Evolutionary conservation across 495 filamentous ascomycete species (phyloP), one percentile per base, ranked within the genome.

Genomic region (Tuber umbilicatum): DNA sequence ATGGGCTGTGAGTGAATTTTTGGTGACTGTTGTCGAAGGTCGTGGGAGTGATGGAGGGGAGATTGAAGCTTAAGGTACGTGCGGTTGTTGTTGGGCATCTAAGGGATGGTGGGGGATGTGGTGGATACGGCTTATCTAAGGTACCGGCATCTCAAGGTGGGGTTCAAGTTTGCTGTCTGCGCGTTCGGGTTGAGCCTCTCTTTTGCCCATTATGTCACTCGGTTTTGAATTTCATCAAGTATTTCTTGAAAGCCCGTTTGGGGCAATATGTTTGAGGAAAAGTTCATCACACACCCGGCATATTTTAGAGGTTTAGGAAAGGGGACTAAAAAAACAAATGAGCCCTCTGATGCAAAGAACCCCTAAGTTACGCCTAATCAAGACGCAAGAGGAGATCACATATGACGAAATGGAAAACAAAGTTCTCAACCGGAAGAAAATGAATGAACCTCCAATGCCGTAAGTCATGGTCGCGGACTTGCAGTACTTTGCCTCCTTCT

Each of bases 401-500:
- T 31, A 71, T 14, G 37, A 41, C 21, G 47, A 67, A 45, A 45
- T 64, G 27, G 27, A 27, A 68, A 50, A 47, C n/a, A 78, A 70
- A 69, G 21, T 41, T 69, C 19, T 47, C 27, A 68, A 55, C 41
- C 50, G 42, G 68, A 71, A 39, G 69, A 2, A 31, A 76, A 75
- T n/a, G 76, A 10, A 69, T 2, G 47, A 60, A 67, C 72, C 69
- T 47, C 77, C 75, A 71, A 70, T 77, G 38, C 60, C 64, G 27
- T 67, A 67, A 70, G 31, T 35, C 27, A 64, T 64, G 55, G 16
- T 64, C 55, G 35, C 27, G 55, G 55, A 35, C 27, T 35, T 35
- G 55, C 55, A 16, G 39, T 35, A 45, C 71, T 74, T 37, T 73
- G 73, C 55, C 70, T 71, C 69, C 69, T 80, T 70, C 50, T 71